Base-by-base conservation (phyloP, 2,329 filamentous ascomycete genomes). In the Aspergillus nomiae region DNA sequence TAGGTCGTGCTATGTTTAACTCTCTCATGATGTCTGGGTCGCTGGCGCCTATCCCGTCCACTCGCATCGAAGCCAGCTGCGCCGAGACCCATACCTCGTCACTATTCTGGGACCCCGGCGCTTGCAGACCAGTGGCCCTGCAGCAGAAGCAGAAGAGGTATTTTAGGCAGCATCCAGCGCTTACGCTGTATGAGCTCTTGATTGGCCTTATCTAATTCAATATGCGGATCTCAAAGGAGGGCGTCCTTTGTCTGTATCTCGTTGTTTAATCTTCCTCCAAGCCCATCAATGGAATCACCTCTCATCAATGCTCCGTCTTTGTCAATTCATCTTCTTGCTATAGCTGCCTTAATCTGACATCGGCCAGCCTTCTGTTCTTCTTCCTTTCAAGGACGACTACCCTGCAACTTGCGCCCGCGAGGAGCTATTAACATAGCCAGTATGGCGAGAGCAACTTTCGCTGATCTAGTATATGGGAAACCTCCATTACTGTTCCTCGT, bases 71-170 rank as follows among this genome's bases (percentile, higher is more conserved):
- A 72, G 62, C 58, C 48, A 63, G 53, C 61, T 59, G 64, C 67
- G 55, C 67, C 68, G 71, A 70, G 71, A 71, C 67, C 68, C 62
- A 60, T 69, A 48, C 55, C 19, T 45, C 58, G 63, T 62, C 48
- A 63, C 69, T 72, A 70, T 72, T 73, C 67, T 71, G 63, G 65
- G 70, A 70, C 59, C 54, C 43, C 65, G 71, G 75, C 75, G 76
- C 74, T 65, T 77, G 67, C 71, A 66, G 58, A 50, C 54, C 56
- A 65, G 65, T 62, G 61, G 43, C 45, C 69, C 66, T 69, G 65
- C 66, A 67, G 56, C 59, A 59, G 62, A 67, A 67, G 65, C 63
- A 60, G 24, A 21, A 60, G 51, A 58, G 8, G 38, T 62, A 65
- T 62, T 62, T 57, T 63, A 58, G 62, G 62, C 56, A 58, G 61